phyloP scores from a whole-genome alignment of 2,329 filamentous ascomycete genomes.

The Verticillium alfalfae region DNA sequence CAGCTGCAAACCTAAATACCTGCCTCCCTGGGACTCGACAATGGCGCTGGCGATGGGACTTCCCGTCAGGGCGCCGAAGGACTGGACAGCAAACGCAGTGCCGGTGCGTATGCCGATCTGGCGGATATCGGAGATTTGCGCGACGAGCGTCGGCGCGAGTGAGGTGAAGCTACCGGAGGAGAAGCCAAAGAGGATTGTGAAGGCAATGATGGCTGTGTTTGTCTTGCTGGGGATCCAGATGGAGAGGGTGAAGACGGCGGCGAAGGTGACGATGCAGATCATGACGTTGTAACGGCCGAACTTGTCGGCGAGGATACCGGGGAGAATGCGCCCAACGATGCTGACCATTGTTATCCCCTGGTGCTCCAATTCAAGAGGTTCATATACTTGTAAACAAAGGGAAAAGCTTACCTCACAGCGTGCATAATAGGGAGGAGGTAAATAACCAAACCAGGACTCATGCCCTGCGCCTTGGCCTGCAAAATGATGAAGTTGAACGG shows the following conservation, averaged over 20 bases:
- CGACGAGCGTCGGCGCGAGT: conserved; percentile 57
- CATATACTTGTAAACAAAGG: neutral
- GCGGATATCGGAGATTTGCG: conserved; percentile 64
- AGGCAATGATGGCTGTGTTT: conserved; percentile 56
- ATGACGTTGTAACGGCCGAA: conserved; percentile 40
- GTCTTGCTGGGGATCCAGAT: conserved; percentile 44
- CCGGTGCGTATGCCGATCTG: conserved; percentile 67
- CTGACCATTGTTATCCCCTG: conserved; percentile 17
- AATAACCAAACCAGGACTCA: conserved; percentile 31
- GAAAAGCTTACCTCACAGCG: conserved; percentile 33
- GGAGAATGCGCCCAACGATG: conserved; percentile 46
- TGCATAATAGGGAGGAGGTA: conserved; percentile 55
- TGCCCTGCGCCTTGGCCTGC: conserved; percentile 38
- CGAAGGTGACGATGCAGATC: conserved; percentile 46
- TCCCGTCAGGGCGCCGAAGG: conserved; percentile 61
- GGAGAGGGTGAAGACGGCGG: conserved; percentile 36
- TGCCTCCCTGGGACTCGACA: conserved; percentile 42
- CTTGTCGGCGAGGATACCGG: conserved; percentile 41
- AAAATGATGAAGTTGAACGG: conserved; percentile 49
- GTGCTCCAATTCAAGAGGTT: no score
- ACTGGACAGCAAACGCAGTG: conserved; percentile 54
- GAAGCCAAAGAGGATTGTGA: conserved; percentile 65
- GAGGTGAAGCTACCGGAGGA: conserved; percentile 61
- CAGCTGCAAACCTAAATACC: conserved; percentile 55
- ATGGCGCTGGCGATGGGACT: conserved; percentile 64